phyloP scores from a whole-genome alignment of 228 moss, liverwort and hornwort species.

The Sphagnum magellanicum region DNA sequence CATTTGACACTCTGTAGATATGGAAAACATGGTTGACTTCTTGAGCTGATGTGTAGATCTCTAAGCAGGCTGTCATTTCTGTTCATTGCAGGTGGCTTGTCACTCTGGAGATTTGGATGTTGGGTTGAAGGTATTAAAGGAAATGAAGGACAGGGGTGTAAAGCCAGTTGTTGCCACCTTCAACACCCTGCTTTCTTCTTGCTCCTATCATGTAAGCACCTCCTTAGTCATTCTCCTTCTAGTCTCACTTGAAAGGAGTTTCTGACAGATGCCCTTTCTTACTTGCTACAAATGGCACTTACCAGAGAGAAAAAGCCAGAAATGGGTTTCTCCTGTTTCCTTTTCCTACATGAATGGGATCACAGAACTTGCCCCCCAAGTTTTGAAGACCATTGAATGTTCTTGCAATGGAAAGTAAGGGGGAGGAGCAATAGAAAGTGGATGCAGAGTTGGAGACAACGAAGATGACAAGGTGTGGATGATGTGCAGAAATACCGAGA shows the following conservation, averaged over 20 bases:
- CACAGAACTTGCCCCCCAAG: too few species aligned
- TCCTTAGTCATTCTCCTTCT: background rate
- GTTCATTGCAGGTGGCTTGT: conserved; percentile 64
- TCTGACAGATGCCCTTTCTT: background rate
- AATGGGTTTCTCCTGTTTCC: too few species aligned
- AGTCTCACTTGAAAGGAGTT: background rate
- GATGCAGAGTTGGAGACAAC: background rate
- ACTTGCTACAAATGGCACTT: background rate
- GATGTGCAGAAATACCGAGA: conserved; percentile 73
- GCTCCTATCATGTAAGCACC: conserved; percentile 67
- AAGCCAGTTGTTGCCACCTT: conserved; percentile 71
- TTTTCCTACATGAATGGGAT: too few species aligned
- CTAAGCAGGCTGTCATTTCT: background rate
- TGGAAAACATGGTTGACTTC: background rate
- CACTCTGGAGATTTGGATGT: conserved; percentile 68
- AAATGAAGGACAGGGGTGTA: conserved; percentile 62
- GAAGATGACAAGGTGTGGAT: too few species aligned
- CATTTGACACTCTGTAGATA: background rate
- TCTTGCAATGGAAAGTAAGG: background rate
- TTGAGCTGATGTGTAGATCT: background rate
- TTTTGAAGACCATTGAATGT: background rate
- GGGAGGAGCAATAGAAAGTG: background rate
- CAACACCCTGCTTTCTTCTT: conserved; percentile 85
- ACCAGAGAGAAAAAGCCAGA: background rate
- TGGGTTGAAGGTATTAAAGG: conserved; percentile 53